Base-by-base conservation (phyloP, 164 flowering plant genomes). In the Magnolia officinalis region DNA sequence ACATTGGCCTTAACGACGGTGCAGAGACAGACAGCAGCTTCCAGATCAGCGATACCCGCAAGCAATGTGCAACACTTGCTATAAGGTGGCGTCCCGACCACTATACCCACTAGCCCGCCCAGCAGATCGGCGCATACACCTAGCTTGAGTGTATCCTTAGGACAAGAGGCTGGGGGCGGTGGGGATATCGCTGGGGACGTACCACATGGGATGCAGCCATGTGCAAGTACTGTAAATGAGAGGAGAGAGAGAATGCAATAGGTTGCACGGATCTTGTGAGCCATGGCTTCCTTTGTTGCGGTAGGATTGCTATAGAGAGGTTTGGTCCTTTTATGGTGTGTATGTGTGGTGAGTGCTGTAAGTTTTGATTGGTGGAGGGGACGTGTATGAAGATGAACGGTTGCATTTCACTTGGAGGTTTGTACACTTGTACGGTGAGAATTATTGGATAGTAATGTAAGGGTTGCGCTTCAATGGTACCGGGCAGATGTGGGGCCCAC, bases 1-100 rank as follows among this genome's bases (percentile, higher is more conserved):
- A 86, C 87, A 72, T 82, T 85, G 49, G 87, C 90, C 82, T 89
- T 89, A 37, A 89, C 77, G 77, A 85, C 90, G 59, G 89, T 86
- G 87, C 91, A 89, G 9, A 89, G 85, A 75, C 91, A 89, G 0
- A 74, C 66, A 2, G 91, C 91, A 8, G 80, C 88, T 66, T 89
- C 90, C 64, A 82, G n/a, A 65, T 88, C 89, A 6, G 67, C 87
- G 76, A 88, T 67, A 2, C 92, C 92, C 6, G 61, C 67, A 1
- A 89, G 79, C 79, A 89, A 4, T 1, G 87, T n/a, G 66, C 92
- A 89, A 75, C 92, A 89, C 59, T 81, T 65, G 10, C 87, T 79
- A 2, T 14, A 2, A 26, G 71, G 50, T 0, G 88, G 87, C 0
- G 81, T 72, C 0, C 85, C 85, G 0, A 85, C 67, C 0, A 81